Conservation (phyloP, 257 asterid species). For the Galeopsis tetrahit region DNA sequence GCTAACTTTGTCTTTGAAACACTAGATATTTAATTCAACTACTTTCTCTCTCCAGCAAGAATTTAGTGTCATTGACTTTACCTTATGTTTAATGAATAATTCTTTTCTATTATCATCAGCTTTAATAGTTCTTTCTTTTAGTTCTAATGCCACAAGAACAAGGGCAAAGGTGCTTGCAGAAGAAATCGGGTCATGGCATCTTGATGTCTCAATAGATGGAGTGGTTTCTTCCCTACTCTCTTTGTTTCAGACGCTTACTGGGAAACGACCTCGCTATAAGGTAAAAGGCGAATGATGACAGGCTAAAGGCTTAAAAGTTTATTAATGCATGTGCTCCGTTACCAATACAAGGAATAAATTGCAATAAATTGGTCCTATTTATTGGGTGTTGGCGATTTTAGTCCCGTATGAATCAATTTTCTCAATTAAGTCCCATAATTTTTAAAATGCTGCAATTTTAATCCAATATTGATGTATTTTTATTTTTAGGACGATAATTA, state of each 20-base stretch:
- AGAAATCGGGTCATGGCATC: constrained; percentile 98
- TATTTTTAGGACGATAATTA: no score
- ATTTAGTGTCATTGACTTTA: constrained; percentile 2
- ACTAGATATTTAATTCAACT: not conserved
- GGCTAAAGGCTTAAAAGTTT: constrained; percentile 8
- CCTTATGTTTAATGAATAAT: constrained; percentile 17
- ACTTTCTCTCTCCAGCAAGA: constrained; percentile 15
- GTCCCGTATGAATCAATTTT: no score
- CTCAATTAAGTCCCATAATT: no score
- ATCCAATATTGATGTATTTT: no score
- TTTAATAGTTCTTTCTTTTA: constrained; percentile 42
- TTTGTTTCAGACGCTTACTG: constrained; percentile 85
- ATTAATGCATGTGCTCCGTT: constrained; percentile 5
- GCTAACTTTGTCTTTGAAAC: constrained; percentile 21
- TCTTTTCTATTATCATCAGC: constrained; percentile 18
- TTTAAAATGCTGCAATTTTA: no score
- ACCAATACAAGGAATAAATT: not conserved
- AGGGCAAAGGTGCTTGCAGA: constrained; percentile 87
- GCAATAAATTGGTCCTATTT: no score
- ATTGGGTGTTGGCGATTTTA: no score
- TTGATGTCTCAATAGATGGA: constrained; percentile 80
- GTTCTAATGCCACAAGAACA: constrained; percentile 73
- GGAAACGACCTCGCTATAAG: constrained; percentile 82
- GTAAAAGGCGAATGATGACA: constrained; percentile 42
- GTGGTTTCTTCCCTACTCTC: constrained; percentile 80